Percentiles rank a stretch among this genome's conserved stretches.
Evolutionary conservation across 1,284 basidiomycete genomes (phyloP).

Genomic region (Puccinia triticina): DNA sequence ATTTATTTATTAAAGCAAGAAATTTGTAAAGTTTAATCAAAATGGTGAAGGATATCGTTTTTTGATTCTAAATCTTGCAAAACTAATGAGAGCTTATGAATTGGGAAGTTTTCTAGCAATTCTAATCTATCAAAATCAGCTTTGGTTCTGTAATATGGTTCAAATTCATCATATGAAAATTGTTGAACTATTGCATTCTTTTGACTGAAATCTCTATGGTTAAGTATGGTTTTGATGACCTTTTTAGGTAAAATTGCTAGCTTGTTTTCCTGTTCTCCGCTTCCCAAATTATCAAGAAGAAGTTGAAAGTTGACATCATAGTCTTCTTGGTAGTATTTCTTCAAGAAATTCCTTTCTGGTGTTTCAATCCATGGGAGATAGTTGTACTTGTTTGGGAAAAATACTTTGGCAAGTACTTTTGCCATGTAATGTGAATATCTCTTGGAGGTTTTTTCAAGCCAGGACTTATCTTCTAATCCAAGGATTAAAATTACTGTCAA

Average conservation of each 20-base stretch:
- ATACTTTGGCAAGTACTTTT: neutral
- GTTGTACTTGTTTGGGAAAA: neutral
- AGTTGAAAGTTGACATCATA: neutral
- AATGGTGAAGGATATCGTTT: neutral
- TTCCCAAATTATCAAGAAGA: neutral
- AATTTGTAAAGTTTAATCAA: neutral
- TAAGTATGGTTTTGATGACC: too few relatives aligned
- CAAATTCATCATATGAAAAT: too few relatives aligned
- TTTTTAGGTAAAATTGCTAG: too few relatives aligned
- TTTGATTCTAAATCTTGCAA: neutral
- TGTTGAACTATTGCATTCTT: too few relatives aligned
- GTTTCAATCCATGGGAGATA: neutral
- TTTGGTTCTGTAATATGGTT: neutral
- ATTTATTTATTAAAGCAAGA: too few relatives aligned
- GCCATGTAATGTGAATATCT: neutral
- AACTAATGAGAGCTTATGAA: neutral
- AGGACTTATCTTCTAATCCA: neutral
- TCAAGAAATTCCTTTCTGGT: slow-evolving; percentile 4
- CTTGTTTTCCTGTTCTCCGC: too few relatives aligned
- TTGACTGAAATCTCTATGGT: too few relatives aligned
- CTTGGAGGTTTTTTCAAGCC: neutral
- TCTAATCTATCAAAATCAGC: neutral
- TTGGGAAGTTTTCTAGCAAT: neutral
- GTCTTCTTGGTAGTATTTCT: neutral
- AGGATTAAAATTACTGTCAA: neutral